These are phyloP conservation scores for Cystobasidium tubakii DNA, from an alignment of 768 basidiomycete species.

Conservation along the genomic window DNA sequence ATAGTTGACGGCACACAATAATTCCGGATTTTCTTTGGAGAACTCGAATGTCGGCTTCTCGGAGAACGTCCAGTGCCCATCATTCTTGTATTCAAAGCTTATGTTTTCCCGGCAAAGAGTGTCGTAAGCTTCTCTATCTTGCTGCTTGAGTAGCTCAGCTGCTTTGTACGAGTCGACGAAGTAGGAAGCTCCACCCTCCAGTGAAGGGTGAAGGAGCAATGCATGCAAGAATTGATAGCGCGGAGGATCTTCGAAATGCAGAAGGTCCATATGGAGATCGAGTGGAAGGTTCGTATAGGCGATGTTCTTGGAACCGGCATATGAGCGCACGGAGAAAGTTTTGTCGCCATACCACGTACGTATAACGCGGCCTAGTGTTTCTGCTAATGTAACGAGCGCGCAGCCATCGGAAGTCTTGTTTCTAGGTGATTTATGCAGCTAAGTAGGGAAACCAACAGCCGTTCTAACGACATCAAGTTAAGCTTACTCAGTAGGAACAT, in stretches of 20 bases:
- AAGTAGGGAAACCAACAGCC: too few species aligned
- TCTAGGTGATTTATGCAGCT: conserved; percentile 69
- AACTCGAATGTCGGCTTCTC: conserved; percentile 73
- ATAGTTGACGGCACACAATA: conserved; percentile 72
- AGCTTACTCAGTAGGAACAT: conserved; percentile 21
- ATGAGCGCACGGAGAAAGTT: conserved; percentile 59
- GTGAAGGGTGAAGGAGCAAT: conserved; percentile 63
- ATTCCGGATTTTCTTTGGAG: neutral
- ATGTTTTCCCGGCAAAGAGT: conserved; percentile 62
- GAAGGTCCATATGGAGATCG: conserved; percentile 49
- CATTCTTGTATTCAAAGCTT: conserved; percentile 86
- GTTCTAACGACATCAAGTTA: too few species aligned
- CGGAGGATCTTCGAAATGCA: conserved; percentile 81
- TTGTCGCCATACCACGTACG: conserved; percentile 77
- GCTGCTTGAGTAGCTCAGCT: conserved; percentile 56
- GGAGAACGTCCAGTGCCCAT: conserved; percentile 71
- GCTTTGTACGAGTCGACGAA: conserved; percentile 76
- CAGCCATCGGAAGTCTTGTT: conserved; percentile 65
- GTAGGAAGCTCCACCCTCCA: conserved; percentile 72
- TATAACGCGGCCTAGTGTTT: conserved; percentile 67
- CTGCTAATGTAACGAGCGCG: conserved; percentile 63
- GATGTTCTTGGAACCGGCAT: conserved; percentile 72
- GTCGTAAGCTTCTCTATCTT: conserved; percentile 57
- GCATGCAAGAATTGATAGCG: conserved; percentile 89
- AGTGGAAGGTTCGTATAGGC: conserved; percentile 88